These are phyloP conservation scores for Stachybotrys elegans DNA, from an alignment of 2,329 filamentous ascomycete species.

Conservation along the genomic window DNA sequence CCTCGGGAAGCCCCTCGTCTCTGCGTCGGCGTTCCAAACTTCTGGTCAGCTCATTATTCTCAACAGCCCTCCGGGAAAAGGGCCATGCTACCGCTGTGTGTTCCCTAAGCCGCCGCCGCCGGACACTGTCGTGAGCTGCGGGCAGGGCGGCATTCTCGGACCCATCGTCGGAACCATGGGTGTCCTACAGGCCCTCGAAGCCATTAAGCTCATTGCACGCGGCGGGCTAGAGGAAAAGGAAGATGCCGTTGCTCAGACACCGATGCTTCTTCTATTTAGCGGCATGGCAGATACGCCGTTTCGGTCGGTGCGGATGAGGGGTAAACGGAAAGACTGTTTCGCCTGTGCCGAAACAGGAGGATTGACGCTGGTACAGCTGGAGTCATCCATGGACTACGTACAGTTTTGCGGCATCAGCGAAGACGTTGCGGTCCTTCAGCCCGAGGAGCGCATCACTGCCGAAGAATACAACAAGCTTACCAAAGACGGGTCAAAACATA, in stretches of 20 bases:
- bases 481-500: constrained; percentile 28
- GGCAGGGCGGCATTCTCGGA: constrained; percentile 87
- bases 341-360: constrained; percentile 61
- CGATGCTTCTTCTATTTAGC: constrained; percentile 43
- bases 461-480: constrained; percentile 46
- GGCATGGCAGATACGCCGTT: constrained; percentile 47
- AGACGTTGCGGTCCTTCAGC: constrained; percentile 50
- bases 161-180: constrained; percentile 94
- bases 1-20: constrained; percentile 73
- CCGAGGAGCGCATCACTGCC: constrained; percentile 64
- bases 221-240: constrained; percentile 16
- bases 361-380: constrained; percentile 59
- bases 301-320: constrained; percentile 68
- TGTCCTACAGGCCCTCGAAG: constrained; percentile 82
- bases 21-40: constrained; percentile 80
- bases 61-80: constrained; percentile 70
- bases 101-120: constrained; percentile 85
- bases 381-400: constrained; percentile 69
- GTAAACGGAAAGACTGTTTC: constrained; percentile 64
- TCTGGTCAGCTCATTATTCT: constrained; percentile 88
- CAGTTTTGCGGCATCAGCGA: constrained; percentile 70
- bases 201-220: constrained; percentile 71
- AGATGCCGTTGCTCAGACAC: constrained; percentile 15
- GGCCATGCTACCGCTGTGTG: constrained; percentile 90
- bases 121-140: constrained; percentile 77